phyloP scores from a whole-genome alignment of 2,329 filamentous ascomycete genomes.

The Dendryphion nanum region DNA sequence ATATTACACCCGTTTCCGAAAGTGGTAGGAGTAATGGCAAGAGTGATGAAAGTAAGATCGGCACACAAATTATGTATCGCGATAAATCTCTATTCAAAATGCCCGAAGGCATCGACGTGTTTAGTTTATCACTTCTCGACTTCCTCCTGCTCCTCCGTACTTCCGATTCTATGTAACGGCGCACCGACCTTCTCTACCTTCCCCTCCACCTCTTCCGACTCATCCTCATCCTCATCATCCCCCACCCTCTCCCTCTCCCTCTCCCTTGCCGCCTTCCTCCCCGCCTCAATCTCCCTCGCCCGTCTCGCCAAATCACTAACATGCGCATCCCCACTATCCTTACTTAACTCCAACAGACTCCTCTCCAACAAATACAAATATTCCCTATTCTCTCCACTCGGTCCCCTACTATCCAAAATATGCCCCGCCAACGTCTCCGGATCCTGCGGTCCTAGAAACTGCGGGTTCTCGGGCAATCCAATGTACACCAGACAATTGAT shows the following conservation, averaged over 20 bases:
- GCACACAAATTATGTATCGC: no score
- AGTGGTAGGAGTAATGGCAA: no score
- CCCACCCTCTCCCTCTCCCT: background rate
- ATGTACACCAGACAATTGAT: constrained; percentile 78
- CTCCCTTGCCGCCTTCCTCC: constrained; percentile 18
- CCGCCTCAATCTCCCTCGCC: constrained; percentile 63
- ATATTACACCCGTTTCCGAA: no score
- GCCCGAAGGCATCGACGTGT: no score
- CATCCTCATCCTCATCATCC: constrained; percentile 6
- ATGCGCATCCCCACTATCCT: constrained; percentile 79
- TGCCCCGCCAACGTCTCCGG: constrained; percentile 74
- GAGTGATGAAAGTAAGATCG: no score
- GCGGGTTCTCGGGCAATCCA: constrained; percentile 86
- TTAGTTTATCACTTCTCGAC: no score
- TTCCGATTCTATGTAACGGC: constrained; percentile 45
- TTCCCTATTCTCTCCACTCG: constrained; percentile 86
- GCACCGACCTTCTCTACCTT: constrained; percentile 2
- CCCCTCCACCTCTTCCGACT: constrained; percentile 3
- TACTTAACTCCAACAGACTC: constrained; percentile 69
- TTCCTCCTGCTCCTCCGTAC: constrained; percentile 61
- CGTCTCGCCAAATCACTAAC: constrained; percentile 76
- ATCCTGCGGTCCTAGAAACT: constrained; percentile 84
- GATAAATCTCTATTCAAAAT: no score
- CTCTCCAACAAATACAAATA: constrained; percentile 81
- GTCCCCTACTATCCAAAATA: constrained; percentile 73